Conservation (phyloP, 345 rosid species). For the Melaleuca alternifolia region DNA sequence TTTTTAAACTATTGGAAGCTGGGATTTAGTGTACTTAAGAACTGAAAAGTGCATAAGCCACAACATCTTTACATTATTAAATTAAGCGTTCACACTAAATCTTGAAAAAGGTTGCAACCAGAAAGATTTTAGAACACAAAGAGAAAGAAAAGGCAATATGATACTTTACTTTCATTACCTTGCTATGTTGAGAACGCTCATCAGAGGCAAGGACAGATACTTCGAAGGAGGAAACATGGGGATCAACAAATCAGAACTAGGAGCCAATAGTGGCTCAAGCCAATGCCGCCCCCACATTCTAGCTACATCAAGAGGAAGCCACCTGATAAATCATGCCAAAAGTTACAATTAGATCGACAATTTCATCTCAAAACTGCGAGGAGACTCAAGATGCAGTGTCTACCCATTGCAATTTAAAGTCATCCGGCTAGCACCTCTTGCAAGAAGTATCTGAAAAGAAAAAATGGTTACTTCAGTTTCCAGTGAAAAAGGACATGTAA, state of each 20-base stretch:
- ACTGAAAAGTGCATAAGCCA: neutral
- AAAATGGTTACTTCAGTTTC: neutral
- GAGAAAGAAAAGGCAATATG: neutral
- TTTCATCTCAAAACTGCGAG: neutral
- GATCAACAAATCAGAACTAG: conserved; percentile 52
- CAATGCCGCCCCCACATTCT: conserved; percentile 99
- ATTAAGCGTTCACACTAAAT: neutral
- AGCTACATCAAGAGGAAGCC: conserved; percentile 97
- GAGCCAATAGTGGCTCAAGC: conserved; percentile 82
- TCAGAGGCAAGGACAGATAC: conserved; percentile 79
- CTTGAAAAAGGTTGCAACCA: neutral
- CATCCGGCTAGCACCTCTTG: conserved; percentile 72
- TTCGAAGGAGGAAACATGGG: conserved; percentile 75
- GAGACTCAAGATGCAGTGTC: neutral
- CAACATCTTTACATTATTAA: neutral
- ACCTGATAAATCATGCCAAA: conserved; percentile 28
- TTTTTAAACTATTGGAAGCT: neutral
- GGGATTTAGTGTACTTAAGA: neutral
- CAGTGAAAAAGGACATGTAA: neutral
- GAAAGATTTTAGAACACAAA: neutral
- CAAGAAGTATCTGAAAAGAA: conserved; percentile 62
- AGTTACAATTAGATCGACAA: neutral
- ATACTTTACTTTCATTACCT: conserved; percentile 29
- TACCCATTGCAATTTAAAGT: conserved; percentile 93
- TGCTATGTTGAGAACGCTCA: conserved; percentile 85